Percentiles rank a stretch among this genome's conserved stretches.
Conservation (phyloP, 2,329 filamentous ascomycete species). For the Penicillium paneum region DNA sequence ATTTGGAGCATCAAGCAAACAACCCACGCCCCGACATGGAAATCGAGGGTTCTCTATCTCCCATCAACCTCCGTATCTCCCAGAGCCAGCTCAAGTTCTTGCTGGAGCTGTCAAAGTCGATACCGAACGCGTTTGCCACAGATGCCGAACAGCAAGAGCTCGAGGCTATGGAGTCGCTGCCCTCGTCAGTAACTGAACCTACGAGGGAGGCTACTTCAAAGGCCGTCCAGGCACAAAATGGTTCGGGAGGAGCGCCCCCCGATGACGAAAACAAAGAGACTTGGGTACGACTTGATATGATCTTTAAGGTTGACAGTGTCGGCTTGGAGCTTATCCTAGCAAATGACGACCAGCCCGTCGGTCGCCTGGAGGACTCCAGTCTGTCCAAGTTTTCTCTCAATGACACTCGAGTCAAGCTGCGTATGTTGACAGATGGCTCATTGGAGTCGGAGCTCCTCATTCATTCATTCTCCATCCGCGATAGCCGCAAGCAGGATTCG, state of each 20-base stretch:
- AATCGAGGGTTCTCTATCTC: slow-evolving; percentile 86
- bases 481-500: slow-evolving; percentile 81
- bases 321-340: slow-evolving; percentile 83
- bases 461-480: slow-evolving; percentile 89
- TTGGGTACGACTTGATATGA: slow-evolving; percentile 91
- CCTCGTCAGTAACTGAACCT: slow-evolving; percentile 50
- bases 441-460: slow-evolving; percentile 91
- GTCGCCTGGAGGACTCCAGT: slow-evolving; percentile 72
- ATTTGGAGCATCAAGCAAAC: slow-evolving; percentile 78
- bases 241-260: slow-evolving; percentile 55
- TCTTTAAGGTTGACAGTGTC: slow-evolving; percentile 84
- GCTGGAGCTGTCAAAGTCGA: slow-evolving; percentile 79
- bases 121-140: slow-evolving; percentile 80
- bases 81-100: slow-evolving; percentile 89
- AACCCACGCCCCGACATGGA: slow-evolving; percentile 83
- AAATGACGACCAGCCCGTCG: slow-evolving; percentile 71
- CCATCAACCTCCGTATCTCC: slow-evolving; percentile 84
- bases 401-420: slow-evolving; percentile 83
- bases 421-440: slow-evolving; percentile 88
- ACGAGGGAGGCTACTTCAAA: slow-evolving; percentile 50
- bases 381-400: slow-evolving; percentile 93
- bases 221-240: slow-evolving; percentile 50
- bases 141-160: slow-evolving; percentile 69
- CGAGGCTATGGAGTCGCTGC: slow-evolving; percentile 72
- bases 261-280: slow-evolving; percentile 58